phyloP scores from a whole-genome alignment of 495 filamentous ascomycete species.

The Usnea hakonensis region DNA sequence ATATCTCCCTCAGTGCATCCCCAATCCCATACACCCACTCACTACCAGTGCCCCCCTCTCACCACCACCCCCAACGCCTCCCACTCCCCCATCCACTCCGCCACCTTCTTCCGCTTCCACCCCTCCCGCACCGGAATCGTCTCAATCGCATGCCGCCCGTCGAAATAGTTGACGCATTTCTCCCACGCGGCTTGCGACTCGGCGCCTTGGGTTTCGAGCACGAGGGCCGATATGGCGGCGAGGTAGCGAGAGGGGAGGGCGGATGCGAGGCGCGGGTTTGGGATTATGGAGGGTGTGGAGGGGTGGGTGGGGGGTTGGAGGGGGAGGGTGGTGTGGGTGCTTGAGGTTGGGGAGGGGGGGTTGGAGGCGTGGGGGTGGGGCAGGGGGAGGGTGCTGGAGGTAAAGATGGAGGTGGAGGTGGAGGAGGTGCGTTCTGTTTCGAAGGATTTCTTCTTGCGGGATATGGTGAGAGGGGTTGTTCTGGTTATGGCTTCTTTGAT shows the following conservation, averaged over 20 bases:
- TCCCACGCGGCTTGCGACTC: conserved; percentile 29
- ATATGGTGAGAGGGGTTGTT: not conserved
- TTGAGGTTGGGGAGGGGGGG: conserved; percentile 25
- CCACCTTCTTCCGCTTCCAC: conserved; percentile 75
- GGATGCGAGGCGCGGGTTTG: conserved; percentile 48
- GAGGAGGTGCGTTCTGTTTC: not conserved
- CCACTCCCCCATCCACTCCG: conserved; percentile 57
- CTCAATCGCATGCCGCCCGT: conserved; percentile 80
- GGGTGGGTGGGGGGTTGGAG: conserved; percentile 28
- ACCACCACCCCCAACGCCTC: conserved; percentile 36
- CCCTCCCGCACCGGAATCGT: conserved; percentile 74
- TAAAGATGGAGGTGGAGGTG: not conserved
- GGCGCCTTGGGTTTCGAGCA: conserved; percentile 35
- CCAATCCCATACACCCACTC: too few relatives aligned
- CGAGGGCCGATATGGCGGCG: conserved; percentile 56
- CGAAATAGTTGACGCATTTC: conserved; percentile 66
- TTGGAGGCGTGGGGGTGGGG: not conserved
- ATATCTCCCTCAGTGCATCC: too few relatives aligned
- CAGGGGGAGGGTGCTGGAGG: conserved; percentile 24
- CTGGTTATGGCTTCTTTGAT: conserved; percentile 42
- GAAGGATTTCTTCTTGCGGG: not conserved
- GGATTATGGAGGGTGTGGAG: conserved; percentile 37
- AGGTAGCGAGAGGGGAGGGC: conserved; percentile 64
- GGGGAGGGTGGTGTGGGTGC: conserved; percentile 36
- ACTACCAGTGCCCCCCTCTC: conserved; percentile 19